Evolutionary conservation across 805 yeast species (phyloP).

Genomic region (Lachancea mirantina): DNA sequence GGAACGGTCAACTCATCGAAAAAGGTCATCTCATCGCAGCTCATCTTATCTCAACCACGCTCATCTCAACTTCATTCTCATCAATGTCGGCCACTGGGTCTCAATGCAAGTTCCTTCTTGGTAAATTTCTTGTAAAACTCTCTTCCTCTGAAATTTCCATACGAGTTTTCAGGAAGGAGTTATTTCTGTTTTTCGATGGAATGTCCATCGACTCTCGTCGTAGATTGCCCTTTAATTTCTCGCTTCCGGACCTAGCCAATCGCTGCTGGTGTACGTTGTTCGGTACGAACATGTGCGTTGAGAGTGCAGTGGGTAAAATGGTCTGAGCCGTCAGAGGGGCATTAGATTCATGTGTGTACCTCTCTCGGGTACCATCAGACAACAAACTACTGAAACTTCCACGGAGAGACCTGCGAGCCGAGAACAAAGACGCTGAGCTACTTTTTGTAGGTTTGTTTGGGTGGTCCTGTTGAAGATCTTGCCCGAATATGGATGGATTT

Average conservation of each 20-base stretch:
- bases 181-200: constrained; percentile 25
- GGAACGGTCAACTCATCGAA: too few species aligned
- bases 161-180: constrained; percentile 25
- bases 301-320: constrained; percentile 49
- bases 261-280: constrained; percentile 32
- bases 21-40: too few species aligned
- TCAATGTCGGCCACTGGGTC: too few species aligned
- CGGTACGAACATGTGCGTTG: constrained; percentile 56
- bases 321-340: constrained; percentile 58
- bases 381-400: constrained; percentile 31
- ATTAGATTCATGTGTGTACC: constrained; percentile 40
- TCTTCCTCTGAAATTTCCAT: constrained; percentile 31
- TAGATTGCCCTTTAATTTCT: background rate
- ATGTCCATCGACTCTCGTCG: constrained; percentile 30
- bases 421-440: constrained; percentile 2
- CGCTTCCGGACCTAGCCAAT: constrained; percentile 13
- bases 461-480: constrained; percentile 11
- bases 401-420: constrained; percentile 1
- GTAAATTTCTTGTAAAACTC: constrained; percentile 13
- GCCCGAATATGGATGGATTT: constrained; percentile 1
- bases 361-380: constrained; percentile 31
- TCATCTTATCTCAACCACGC: too few species aligned
- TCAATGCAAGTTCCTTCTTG: constrained; percentile 12
- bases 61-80: background rate
- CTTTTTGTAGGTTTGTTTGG: background rate